phyloP scores from a whole-genome alignment of 345 rosid genomes.

The Aegle marmelos region DNA sequence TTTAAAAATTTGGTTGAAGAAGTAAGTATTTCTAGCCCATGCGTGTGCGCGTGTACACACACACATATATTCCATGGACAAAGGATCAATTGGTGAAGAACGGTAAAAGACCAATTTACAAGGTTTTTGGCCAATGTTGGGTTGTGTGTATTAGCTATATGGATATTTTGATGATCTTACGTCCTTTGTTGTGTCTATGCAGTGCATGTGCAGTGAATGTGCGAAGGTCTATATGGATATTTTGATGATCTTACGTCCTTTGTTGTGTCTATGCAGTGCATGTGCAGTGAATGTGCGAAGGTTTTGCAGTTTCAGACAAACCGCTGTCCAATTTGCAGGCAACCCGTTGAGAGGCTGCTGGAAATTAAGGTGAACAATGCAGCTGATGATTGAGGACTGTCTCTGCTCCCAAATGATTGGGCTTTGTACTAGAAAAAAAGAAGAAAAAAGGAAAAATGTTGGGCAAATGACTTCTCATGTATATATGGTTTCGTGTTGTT shows the following conservation, averaged over 20 bases:
- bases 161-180: neutral
- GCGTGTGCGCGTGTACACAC: too few species aligned
- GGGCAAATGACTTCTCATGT: neutral
- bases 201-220: conserved; percentile 59
- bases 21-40: neutral
- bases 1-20: neutral
- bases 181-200: conserved; percentile 18
- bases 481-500: conserved; percentile 4
- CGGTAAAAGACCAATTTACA: neutral
- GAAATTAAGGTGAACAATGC: conserved; percentile 48
- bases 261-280: conserved; percentile 38
- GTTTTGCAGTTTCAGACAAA: conserved; percentile 44
- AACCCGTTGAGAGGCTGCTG: conserved; percentile 45
- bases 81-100: neutral
- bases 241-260: neutral
- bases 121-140: neutral
- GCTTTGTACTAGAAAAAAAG: too few species aligned
- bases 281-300: conserved; percentile 57
- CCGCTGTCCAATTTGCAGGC: conserved; percentile 58
- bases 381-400: conserved; percentile 17
- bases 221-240: conserved; percentile 46
- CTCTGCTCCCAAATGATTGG: neutral
- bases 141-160: neutral
- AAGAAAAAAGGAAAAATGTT: neutral
- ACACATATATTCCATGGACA: neutral